Conservation (phyloP, 768 basidiomycete genomes). For the Lactifluus piperatus region DNA sequence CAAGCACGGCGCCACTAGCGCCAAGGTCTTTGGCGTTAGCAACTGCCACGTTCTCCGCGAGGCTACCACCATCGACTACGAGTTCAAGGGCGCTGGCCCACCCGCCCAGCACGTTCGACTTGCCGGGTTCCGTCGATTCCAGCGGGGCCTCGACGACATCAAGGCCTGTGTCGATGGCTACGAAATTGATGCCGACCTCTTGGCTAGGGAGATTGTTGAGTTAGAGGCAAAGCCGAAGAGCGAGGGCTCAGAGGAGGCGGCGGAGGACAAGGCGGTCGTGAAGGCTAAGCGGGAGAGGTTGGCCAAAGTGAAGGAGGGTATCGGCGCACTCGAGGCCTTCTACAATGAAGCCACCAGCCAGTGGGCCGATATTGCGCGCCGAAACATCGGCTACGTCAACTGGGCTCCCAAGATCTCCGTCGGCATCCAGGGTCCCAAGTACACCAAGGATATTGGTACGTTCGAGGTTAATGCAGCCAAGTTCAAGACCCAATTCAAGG, state of each 20-base stretch:
- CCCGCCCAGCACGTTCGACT: background rate
- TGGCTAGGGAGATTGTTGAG: background rate
- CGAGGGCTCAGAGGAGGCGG: background rate
- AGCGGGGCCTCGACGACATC: background rate
- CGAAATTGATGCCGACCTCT: background rate
- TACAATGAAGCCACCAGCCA: conserved; percentile 20
- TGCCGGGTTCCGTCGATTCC: background rate
- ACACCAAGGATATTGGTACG: conserved; percentile 25
- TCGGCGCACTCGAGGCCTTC: conserved; percentile 22
- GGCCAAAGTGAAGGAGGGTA: background rate
- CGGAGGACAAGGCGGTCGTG: background rate
- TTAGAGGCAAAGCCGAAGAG: background rate
- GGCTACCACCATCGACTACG: conserved; percentile 22
- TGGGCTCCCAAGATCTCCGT: conserved; percentile 23
- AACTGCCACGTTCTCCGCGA: conserved; percentile 26
- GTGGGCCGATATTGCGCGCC: conserved; percentile 22
- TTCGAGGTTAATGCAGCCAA: conserved; percentile 24
- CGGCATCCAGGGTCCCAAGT: conserved; percentile 19
- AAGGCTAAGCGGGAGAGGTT: background rate
- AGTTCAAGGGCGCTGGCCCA: background rate
- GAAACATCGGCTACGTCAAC: conserved; percentile 24
- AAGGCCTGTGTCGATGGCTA: background rate
- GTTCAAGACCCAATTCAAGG: conserved; percentile 25
- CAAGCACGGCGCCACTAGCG: conserved; percentile 23
- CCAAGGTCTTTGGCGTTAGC: conserved; percentile 25